Base-by-base conservation (phyloP, 495 filamentous ascomycete genomes). In the Penicillium verhagenii region DNA sequence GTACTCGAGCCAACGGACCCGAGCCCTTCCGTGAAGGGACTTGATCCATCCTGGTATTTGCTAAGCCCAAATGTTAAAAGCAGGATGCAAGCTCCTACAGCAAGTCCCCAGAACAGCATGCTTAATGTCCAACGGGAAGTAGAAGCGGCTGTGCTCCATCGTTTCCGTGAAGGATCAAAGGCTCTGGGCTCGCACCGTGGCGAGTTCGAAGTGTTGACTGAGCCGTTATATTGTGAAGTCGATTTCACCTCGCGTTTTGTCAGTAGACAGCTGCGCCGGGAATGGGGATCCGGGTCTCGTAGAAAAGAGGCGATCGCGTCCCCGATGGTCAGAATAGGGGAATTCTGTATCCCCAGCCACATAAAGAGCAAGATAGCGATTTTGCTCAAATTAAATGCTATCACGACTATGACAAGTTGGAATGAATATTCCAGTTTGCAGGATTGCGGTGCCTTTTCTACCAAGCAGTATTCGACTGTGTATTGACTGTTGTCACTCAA, bases 251-350 rank as follows among this genome's bases (percentile, higher is more conserved):
- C 19, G 18, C n/a, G 4, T n/a, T 18, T 14, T 23, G 6, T 43
- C 21, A 44, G 1, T 31, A 44, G 38, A 52, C 49, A 52, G 5
- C 6, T 20, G 19, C 31, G 35, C 19, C 53, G 13, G 7, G 52
- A 46, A 26, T 50, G n/a, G 2, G 35, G 46, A 48, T 82, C 79
- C 0, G 73, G 73, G 0, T 42, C 55, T 3, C 69, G 56, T 6
- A 86, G 59, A 53, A 82, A 83, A 0, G 71, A 76, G 6, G 65
- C 56, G 7, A 84, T 59, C 4, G 80, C 78, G 64, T 86, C 80
- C 8, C 82, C 82, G 0, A 82, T 47, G 1, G 76, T 83, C 13
- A 56, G 20, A 8, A 56, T 33, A 21, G 53, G 53, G 10, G 26
- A 10, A 13, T 56, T 24, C 18, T 16, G 14, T 5, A 56, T 37